A percentile compares a stretch with the other conserved stretches of the same genome.
phyloP scores from a whole-genome alignment of 495 filamentous ascomycete genomes.

The Podospora australis region DNA sequence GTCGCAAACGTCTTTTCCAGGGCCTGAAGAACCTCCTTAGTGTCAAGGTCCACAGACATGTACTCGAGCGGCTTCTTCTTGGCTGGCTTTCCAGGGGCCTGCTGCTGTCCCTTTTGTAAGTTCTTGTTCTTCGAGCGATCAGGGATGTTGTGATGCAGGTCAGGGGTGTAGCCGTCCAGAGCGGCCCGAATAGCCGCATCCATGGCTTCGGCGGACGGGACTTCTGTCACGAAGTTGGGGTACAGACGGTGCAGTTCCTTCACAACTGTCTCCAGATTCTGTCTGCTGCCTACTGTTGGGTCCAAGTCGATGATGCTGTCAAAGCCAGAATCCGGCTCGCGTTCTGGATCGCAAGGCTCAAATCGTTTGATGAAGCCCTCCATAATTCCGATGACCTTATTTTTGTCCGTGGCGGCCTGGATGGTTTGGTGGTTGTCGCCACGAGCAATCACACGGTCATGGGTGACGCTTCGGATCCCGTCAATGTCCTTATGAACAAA shows the following conservation, averaged over 20 bases:
- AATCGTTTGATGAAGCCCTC: slow-evolving; percentile 86
- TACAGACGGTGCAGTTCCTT: slow-evolving; percentile 60
- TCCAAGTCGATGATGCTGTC: slow-evolving; percentile 82
- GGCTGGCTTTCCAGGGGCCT: slow-evolving; percentile 20
- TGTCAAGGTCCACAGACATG: slow-evolving; percentile 62
- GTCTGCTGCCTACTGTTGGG: slow-evolving; percentile 63
- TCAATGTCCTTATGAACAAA: slow-evolving; percentile 74
- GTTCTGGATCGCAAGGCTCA: slow-evolving; percentile 59
- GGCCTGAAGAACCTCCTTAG: slow-evolving; percentile 49
- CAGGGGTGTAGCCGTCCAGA: slow-evolving; percentile 70
- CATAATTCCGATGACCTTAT: slow-evolving; percentile 84
- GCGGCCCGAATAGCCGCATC: slow-evolving; percentile 74
- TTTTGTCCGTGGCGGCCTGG: slow-evolving; percentile 60
- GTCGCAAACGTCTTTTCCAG: slow-evolving; percentile 64
- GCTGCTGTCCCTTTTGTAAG: slow-evolving; percentile 33
- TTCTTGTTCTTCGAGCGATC: slow-evolving; percentile 35
- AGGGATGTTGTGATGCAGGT: slow-evolving; percentile 65
- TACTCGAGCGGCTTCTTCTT: slow-evolving; percentile 67
- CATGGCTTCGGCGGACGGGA: slow-evolving; percentile 67
- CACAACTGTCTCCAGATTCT: slow-evolving; percentile 80
- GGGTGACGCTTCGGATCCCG: slow-evolving; percentile 66
- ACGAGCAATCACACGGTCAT: slow-evolving; percentile 69
- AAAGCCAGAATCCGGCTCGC: slow-evolving; percentile 66
- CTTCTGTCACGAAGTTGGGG: slow-evolving; percentile 63
- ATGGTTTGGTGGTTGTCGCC: slow-evolving; percentile 99